Conservation (phyloP, 305 asterid species). For the Fraxinus dipetala region DNA sequence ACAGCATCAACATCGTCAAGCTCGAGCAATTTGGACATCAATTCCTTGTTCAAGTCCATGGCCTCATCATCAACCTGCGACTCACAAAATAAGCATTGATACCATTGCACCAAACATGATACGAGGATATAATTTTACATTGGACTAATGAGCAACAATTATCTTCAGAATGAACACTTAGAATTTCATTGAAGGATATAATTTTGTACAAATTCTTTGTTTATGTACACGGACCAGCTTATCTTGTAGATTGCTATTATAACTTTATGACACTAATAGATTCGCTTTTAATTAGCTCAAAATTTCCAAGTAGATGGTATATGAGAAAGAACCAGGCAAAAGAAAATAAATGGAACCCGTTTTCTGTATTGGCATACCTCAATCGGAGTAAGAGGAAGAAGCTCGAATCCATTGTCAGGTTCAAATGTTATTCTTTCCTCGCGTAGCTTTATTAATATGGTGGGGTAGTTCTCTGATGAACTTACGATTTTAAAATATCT, state of each 20-base stretch:
- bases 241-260: not conserved
- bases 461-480: slow-evolving; percentile 67
- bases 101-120: not conserved
- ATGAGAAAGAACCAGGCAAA: not conserved
- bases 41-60: slow-evolving; percentile 82
- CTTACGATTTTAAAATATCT: slow-evolving; percentile 66
- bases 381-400: slow-evolving; percentile 55
- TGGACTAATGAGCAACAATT: not conserved
- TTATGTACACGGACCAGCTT: not conserved
- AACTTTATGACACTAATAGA: not conserved
- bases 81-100: not conserved
- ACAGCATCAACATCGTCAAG: slow-evolving; percentile 96
- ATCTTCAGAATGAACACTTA: slow-evolving; percentile 7
- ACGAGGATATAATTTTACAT: not conserved
- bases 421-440: slow-evolving; percentile 73
- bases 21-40: slow-evolving; percentile 76
- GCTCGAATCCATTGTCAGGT: slow-evolving; percentile 85
- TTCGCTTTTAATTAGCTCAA: not conserved
- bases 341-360: not conserved
- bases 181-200: not conserved
- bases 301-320: not conserved
- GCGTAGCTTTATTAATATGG: slow-evolving; percentile 55
- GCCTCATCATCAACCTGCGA: slow-evolving; percentile 91
- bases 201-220: not conserved
- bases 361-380: slow-evolving; percentile 48